Percentiles rank a stretch among this genome's conserved stretches.
These are phyloP conservation scores for Nepenthes alata DNA, from an alignment of 179 eudicot genomes.

Conservation along the genomic window DNA sequence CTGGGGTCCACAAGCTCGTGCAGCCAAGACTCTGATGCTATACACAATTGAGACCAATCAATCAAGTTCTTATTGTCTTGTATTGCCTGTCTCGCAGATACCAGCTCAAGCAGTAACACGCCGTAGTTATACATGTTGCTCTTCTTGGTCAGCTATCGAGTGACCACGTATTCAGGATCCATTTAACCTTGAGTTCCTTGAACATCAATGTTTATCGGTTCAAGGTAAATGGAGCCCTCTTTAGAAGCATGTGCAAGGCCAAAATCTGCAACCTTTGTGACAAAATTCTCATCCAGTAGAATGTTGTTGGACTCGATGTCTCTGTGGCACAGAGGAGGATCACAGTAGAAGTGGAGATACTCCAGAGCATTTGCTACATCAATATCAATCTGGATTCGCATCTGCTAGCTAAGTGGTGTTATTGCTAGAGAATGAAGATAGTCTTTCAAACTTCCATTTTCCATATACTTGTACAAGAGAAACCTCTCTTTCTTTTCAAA, in stretches of 20 bases:
- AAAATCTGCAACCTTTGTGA: constrained; percentile 81
- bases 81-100: no score
- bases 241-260: constrained; percentile 90
- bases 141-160: constrained; percentile 81
- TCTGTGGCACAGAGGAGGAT: no score
- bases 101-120: constrained; percentile 63
- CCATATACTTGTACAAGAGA: no score
- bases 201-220: constrained; percentile 78
- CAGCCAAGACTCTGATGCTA: constrained; percentile 44
- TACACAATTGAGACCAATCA: constrained; percentile 60
- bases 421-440: no score
- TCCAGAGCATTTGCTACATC: constrained; percentile 97
- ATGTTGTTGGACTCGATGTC: no score
- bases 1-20: constrained; percentile 70
- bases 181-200: constrained; percentile 98
- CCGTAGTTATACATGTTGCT: constrained; percentile 93
- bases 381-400: constrained; percentile 83
- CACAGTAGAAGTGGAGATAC: no score
- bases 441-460: no score
- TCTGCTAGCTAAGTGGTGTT: constrained; percentile 86
- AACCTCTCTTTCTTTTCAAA: no score
- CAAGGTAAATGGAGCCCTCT: constrained; percentile 81
- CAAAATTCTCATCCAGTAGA: no score
- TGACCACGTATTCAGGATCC: constrained; percentile 86
- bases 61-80: no score